Evolutionary conservation across 208 protist genomes (phyloP).

Genomic region (Trypanosomatidae sp.): DNA sequence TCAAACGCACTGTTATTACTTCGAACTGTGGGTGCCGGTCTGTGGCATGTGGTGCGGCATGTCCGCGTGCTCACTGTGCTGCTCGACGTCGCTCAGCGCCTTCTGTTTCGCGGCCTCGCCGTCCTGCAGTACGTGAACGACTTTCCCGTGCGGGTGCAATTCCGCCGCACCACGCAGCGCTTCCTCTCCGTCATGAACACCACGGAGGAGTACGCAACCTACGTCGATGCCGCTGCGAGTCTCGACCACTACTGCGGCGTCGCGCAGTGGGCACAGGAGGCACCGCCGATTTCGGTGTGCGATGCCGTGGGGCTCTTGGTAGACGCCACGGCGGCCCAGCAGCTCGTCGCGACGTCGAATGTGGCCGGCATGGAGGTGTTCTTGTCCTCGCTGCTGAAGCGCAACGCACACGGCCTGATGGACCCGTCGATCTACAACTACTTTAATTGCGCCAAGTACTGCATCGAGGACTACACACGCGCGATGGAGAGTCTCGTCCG

Average conservation of each 20-base stretch:
- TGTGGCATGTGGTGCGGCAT: neutral
- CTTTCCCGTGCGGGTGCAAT: constrained; percentile 35
- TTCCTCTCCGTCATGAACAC: constrained; percentile 60
- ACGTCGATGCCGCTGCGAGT: constrained; percentile 23
- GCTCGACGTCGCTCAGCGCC: neutral
- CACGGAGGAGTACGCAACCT: constrained; percentile 46
- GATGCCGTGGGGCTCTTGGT: constrained; percentile 35
- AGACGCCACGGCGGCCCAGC: constrained; percentile 31
- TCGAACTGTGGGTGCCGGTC: no score
- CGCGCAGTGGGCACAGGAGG: constrained; percentile 35
- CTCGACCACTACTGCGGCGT: constrained; percentile 53
- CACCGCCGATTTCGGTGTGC: constrained; percentile 23
- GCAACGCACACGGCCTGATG: constrained; percentile 52
- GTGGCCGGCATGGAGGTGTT: constrained; percentile 33
- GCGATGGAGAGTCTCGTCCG: constrained; percentile 35
- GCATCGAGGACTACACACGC: constrained; percentile 46
- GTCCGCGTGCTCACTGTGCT: constrained; percentile 4
- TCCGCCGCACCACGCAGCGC: constrained; percentile 35
- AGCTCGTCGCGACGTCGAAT: constrained; percentile 27
- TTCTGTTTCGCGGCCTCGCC: constrained; percentile 7
- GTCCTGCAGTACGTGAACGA: constrained; percentile 23
- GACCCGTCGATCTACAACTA: constrained; percentile 42
- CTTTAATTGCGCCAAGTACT: constrained; percentile 44
- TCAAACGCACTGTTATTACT: no score
- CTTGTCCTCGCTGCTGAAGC: constrained; percentile 42